Percentiles rank a stretch among this genome's conserved stretches.
Evolutionary conservation across 768 basidiomycete species (phyloP).

Genomic region (Termitomyces sp.): DNA sequence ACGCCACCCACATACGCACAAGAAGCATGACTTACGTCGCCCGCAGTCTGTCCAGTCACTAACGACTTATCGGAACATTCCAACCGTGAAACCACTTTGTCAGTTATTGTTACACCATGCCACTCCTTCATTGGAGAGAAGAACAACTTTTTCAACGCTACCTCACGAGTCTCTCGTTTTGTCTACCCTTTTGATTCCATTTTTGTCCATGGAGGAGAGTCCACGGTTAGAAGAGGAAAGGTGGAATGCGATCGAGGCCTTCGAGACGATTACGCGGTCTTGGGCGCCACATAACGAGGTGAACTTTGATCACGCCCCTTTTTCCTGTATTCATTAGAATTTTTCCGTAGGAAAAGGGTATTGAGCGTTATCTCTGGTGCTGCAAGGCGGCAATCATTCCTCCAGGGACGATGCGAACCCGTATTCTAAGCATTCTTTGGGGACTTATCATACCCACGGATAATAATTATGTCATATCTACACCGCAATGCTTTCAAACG

Average conservation of each 20-base stretch:
- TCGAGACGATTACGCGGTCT: slow-evolving; percentile 53
- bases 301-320: slow-evolving; percentile 12
- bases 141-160: slow-evolving; percentile 29
- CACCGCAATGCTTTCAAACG: slow-evolving; percentile 46
- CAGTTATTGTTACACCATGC: slow-evolving; percentile 46
- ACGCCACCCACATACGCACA: slow-evolving; percentile 19
- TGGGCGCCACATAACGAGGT: slow-evolving; percentile 64
- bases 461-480: slow-evolving; percentile 36
- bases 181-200: slow-evolving; percentile 56
- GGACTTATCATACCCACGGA: slow-evolving; percentile 42
- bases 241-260: slow-evolving; percentile 54
- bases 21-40: slow-evolving; percentile 35
- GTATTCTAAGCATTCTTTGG: slow-evolving; percentile 49
- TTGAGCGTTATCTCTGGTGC: slow-evolving; percentile 71
- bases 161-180: slow-evolving; percentile 61
- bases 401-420: slow-evolving; percentile 38
- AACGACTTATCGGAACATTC: slow-evolving; percentile 21
- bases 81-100: slow-evolving; percentile 42
- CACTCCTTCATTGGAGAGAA: slow-evolving; percentile 26
- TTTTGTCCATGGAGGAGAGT: slow-evolving; percentile 36
- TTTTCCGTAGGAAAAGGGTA: slow-evolving; percentile 33
- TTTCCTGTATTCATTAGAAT: not conserved
- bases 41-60: slow-evolving; percentile 42
- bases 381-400: slow-evolving; percentile 53
- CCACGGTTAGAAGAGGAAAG: slow-evolving; percentile 47